Evolutionary conservation across 176 grass and related monocot genomes (phyloP), one percentile per base, ranked within the genome.

Genomic region (Neostapfia colusana): DNA sequence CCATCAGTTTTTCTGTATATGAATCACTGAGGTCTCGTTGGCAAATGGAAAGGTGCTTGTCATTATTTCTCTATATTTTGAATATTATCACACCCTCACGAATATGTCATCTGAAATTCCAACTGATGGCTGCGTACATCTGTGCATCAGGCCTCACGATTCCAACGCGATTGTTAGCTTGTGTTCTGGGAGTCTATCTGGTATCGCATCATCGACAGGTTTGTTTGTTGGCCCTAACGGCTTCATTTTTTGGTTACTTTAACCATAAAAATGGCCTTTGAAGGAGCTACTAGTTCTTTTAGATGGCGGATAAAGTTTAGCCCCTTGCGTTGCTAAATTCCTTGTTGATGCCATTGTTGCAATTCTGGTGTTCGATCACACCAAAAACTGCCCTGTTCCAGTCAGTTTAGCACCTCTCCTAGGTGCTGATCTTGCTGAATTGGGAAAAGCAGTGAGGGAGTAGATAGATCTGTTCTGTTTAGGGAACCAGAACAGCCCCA

Each of bases 1-100:
- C 91, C 39, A 98, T 98, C 86, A 98, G 91, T 67, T 98, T 93
- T 90, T 86, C 89, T 84, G 89, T 94, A 54, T 98, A 98, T 74
- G 95, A 94, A 91, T 90, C 91, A 7, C 56, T 98, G 79, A 93
- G 89, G 80, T 88, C 84, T 73, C 81, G 82, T 76, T 98, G 95
- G 95, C 89, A 98, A 88, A 76, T 67, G 34, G 60, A 90, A 69
- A 98, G 95, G 95, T 97, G 76, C 80, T 70, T 36, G 31, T 71
- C 66, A 69, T 76, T 68, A 58, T 66, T 79, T 79, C 26, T 63
- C 27, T 57, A 18, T 57, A 24, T 46, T 48, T 65, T 71, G 48
- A 34, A 67, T 78, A 73, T 53, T 82, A n/a, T 83, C 2, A 60
- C 58, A 37, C 7, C 11, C 2, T 48, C 20, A 39, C 21, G 6